These are phyloP conservation scores for Neurospora sp. DNA, from an alignment of 495 filamentous ascomycete genomes.

Conservation along the genomic window DNA sequence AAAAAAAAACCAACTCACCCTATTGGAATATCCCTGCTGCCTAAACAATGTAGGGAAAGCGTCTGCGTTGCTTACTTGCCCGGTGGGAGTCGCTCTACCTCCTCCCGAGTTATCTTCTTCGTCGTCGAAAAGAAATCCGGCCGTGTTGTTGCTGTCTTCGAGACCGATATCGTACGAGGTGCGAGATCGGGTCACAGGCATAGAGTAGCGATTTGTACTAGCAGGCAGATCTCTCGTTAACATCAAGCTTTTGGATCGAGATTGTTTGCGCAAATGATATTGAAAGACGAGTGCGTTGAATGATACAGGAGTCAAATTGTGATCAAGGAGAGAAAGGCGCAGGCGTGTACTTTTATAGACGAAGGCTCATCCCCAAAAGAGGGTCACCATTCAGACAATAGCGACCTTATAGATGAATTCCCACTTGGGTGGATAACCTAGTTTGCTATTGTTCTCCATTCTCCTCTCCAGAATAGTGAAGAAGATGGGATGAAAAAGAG, in stretches of 20 bases:
- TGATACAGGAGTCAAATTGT: background rate
- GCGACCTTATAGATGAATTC: background rate
- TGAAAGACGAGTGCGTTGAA: background rate
- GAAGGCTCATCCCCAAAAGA: background rate
- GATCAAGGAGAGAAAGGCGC: background rate
- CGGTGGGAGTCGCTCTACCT: constrained; percentile 42
- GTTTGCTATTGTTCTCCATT: background rate
- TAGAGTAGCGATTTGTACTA: constrained; percentile 78
- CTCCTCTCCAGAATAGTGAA: background rate
- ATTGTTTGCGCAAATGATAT: background rate
- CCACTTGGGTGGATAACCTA: background rate
- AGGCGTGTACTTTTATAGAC: background rate
- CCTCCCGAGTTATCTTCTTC: constrained; percentile 58
- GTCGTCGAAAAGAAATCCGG: constrained; percentile 74
- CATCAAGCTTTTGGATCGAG: background rate
- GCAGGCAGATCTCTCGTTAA: constrained; percentile 6
- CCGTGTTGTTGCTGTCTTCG: constrained; percentile 60
- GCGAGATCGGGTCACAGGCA: constrained; percentile 67
- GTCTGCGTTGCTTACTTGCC: constrained; percentile 50
- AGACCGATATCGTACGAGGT: constrained; percentile 46
- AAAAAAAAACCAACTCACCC: constrained; percentile 49
- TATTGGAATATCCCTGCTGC: constrained; percentile 53
- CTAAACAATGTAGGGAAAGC: constrained; percentile 75
- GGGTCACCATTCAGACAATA: background rate
- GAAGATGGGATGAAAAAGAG: background rate